Conservation (phyloP, 192 early-diverging fungal genomes). For the Spizellomyces punctatus region DNA sequence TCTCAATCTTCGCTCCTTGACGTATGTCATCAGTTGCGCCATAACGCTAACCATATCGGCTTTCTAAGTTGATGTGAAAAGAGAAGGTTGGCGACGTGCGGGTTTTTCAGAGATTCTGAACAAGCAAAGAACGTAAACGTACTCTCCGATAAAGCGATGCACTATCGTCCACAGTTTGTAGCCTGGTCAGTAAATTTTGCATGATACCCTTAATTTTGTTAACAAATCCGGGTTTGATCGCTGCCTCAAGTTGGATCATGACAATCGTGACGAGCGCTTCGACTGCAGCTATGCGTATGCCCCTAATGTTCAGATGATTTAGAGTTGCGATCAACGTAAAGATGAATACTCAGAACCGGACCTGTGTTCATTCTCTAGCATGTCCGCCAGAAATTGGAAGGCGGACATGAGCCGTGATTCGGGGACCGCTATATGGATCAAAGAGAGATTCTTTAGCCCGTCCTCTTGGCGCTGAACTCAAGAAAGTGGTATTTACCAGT, state of each 20-base stretch:
- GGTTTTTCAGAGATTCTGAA: background rate
- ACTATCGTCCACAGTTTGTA: conserved; percentile 29
- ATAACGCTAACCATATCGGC: conserved; percentile 50
- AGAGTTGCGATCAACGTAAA: background rate
- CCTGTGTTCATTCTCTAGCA: conserved; percentile 58
- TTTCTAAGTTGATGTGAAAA: conserved; percentile 41
- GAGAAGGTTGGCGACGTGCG: background rate
- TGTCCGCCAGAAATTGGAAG: conserved; percentile 49
- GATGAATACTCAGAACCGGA: background rate
- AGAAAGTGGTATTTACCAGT: conserved; percentile 18
- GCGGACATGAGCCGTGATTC: conserved; percentile 31
- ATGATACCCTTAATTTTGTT: conserved; percentile 24
- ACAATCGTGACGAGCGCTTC: conserved; percentile 44
- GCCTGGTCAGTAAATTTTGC: conserved; percentile 29
- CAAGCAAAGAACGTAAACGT: background rate
- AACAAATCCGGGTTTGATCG: conserved; percentile 22
- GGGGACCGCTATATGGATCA: conserved; percentile 17
- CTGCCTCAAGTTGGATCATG: conserved; percentile 43
- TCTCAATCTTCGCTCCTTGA: conserved; percentile 25
- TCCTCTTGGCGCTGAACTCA: background rate
- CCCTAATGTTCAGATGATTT: conserved; percentile 9
- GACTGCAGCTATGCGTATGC: conserved; percentile 50
- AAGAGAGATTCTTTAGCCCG: background rate
- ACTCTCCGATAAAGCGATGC: conserved; percentile 45
- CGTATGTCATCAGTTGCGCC: conserved; percentile 40